Evolutionary conservation across 768 basidiomycete species (phyloP).

Genomic region (Hemileccinum impolitum): DNA sequence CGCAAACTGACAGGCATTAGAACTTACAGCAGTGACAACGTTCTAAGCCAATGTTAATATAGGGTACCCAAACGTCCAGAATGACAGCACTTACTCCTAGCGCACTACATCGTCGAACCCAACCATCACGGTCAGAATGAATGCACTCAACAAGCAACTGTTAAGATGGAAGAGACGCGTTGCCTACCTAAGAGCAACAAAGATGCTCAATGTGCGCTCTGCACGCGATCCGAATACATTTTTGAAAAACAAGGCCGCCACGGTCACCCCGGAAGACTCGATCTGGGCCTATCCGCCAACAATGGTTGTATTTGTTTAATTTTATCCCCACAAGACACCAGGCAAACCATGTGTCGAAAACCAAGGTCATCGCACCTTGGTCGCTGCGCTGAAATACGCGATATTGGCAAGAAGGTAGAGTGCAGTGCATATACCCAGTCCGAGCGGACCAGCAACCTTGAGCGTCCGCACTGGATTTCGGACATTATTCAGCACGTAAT

Average conservation of each 20-base stretch:
- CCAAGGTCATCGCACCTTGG: constrained; percentile 12
- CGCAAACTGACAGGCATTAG: background rate
- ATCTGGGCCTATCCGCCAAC: constrained; percentile 39
- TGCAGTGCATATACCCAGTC: constrained; percentile 48
- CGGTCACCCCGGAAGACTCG: constrained; percentile 45
- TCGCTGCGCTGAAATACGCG: constrained; percentile 47
- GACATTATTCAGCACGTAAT: constrained; percentile 60
- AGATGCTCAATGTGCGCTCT: constrained; percentile 50
- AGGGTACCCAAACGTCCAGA: background rate
- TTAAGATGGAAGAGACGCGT: background rate
- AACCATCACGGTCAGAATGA: background rate
- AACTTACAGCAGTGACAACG: constrained; percentile 32
- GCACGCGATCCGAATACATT: constrained; percentile 56
- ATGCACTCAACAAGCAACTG: background rate
- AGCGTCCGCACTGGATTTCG: constrained; percentile 57
- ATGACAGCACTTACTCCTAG: constrained; percentile 27
- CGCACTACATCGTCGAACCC: constrained; percentile 27
- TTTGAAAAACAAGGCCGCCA: constrained; percentile 56
- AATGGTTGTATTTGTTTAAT: background rate
- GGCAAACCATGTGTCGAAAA: too few relatives aligned
- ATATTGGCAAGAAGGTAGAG: constrained; percentile 57
- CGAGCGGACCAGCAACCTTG: constrained; percentile 59
- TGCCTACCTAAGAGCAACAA: constrained; percentile 51
- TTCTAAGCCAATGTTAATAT: constrained; percentile 20
- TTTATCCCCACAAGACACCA: background rate